phyloP scores from a whole-genome alignment of 129 eudicot species.

The Flaveria robusta region DNA sequence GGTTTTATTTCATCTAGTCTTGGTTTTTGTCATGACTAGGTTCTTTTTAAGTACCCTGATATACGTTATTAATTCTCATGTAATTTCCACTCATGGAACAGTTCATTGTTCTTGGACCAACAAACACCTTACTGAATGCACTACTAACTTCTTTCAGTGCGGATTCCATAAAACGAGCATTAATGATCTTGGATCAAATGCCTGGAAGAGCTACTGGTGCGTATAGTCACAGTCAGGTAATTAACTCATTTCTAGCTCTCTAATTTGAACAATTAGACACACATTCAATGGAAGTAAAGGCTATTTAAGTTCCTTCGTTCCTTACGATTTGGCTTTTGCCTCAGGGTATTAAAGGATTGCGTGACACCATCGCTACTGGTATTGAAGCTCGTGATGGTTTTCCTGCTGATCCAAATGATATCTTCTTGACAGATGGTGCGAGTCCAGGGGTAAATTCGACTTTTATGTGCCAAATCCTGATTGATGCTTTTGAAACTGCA shows the following conservation, averaged over 20 bases:
- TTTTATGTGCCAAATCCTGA: not conserved
- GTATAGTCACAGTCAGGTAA: slow-evolving; percentile 96
- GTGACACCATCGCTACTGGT: slow-evolving; percentile 90
- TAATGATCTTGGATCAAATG: slow-evolving; percentile 75
- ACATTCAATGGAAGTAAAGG: not conserved
- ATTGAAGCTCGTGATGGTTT: slow-evolving; percentile 96
- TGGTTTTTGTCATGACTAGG: no score
- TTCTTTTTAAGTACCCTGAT: not conserved
- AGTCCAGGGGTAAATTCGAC: slow-evolving; percentile 70
- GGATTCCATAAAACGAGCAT: slow-evolving; percentile 82
- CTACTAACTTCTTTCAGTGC: slow-evolving; percentile 44
- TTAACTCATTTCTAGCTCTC: not conserved
- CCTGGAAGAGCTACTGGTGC: slow-evolving; percentile 99
- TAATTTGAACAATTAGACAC: not conserved
- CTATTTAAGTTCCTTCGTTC: not conserved
- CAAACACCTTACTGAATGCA: slow-evolving; percentile 11
- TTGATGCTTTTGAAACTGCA: not conserved
- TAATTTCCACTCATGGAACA: no score
- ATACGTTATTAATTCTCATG: not conserved
- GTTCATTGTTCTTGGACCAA: not conserved
- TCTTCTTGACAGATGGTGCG: slow-evolving; percentile 95
- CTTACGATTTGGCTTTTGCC: not conserved
- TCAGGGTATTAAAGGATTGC: slow-evolving; percentile 89
- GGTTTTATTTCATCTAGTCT: not conserved
- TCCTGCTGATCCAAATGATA: slow-evolving; percentile 82